These are phyloP conservation scores for Musa acuminata DNA, from an alignment of 176 grass and related monocot species.

Conservation along the genomic window DNA sequence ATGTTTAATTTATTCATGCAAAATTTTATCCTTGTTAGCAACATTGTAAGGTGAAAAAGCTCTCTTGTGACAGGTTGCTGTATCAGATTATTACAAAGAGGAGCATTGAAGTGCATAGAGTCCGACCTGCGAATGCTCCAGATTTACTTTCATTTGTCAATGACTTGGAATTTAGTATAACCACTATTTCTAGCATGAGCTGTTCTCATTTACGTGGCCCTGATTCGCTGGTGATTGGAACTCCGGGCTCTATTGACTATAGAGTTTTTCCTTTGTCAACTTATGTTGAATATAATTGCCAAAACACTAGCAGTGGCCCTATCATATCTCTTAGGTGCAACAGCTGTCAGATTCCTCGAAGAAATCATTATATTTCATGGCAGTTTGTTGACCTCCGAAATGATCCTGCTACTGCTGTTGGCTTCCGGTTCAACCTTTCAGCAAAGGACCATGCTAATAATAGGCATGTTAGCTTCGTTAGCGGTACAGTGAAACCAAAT, in stretches of 20 bases:
- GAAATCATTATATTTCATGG: slow-evolving; percentile 84
- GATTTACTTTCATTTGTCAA: slow-evolving; percentile 77
- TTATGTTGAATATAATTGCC: slow-evolving; percentile 46
- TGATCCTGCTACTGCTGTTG: slow-evolving; percentile 54
- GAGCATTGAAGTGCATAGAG: slow-evolving; percentile 59
- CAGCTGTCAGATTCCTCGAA: slow-evolving; percentile 60
- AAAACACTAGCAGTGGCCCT: slow-evolving; percentile 70
- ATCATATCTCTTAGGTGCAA: slow-evolving; percentile 68
- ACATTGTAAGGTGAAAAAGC: not conserved
- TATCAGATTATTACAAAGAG: slow-evolving; percentile 71
- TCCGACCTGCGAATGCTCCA: slow-evolving; percentile 80
- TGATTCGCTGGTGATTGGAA: slow-evolving; percentile 51
- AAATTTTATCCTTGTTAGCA: not conserved
- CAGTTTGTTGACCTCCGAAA: slow-evolving; percentile 67
- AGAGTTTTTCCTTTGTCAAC: slow-evolving; percentile 54
- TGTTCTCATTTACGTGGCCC: slow-evolving; percentile 47
- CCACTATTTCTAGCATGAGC: slow-evolving; percentile 74
- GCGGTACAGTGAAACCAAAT: slow-evolving; percentile 55
- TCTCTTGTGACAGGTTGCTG: slow-evolving; percentile 39
- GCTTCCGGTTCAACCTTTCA: slow-evolving; percentile 78
- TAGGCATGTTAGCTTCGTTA: slow-evolving; percentile 58
- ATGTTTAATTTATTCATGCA: not conserved
- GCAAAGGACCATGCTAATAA: slow-evolving; percentile 50
- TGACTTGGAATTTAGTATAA: slow-evolving; percentile 86
- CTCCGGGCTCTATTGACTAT: slow-evolving; percentile 68